A percentile compares a stretch with the other conserved stretches of the same genome.
phyloP scores from a whole-genome alignment of 23 red algal genomes.

The Gracilariopsis chorda region DNA sequence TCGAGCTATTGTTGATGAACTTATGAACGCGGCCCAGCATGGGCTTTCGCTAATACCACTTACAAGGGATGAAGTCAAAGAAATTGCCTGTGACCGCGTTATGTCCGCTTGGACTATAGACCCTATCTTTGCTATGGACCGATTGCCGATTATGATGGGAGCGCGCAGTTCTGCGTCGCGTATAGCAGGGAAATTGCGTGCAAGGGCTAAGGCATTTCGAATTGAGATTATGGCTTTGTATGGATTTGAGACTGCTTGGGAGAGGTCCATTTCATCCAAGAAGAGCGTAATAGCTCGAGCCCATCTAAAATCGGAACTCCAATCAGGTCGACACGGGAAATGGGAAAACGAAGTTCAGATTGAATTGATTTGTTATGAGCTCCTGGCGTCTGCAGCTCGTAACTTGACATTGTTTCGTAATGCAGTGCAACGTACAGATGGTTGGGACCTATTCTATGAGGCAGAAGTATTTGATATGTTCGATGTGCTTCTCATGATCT shows the following conservation, averaged over 20 bases:
- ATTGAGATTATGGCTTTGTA: background rate
- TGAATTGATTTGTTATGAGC: background rate
- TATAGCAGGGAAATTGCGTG: background rate
- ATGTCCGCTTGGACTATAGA: background rate
- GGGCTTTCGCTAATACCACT: background rate
- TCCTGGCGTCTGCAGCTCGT: background rate
- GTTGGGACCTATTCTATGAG: background rate
- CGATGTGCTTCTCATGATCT: background rate
- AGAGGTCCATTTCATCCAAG: background rate
- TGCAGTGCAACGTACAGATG: background rate
- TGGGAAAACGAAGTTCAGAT: background rate
- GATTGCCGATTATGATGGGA: background rate
- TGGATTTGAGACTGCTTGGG: background rate
- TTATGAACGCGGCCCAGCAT: background rate
- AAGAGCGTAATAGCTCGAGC: background rate
- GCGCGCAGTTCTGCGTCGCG: background rate
- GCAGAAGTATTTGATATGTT: background rate
- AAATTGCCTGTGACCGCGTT: background rate
- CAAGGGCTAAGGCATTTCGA: background rate
- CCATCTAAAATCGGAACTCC: background rate
- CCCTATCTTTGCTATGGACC: conserved; percentile 15
- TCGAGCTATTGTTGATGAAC: background rate
- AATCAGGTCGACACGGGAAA: too few species aligned
- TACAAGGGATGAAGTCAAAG: too few species aligned
- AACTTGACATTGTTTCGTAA: background rate